Conservation (phyloP, 2,329 filamentous ascomycete species). For the Diaporthe nobilis region DNA sequence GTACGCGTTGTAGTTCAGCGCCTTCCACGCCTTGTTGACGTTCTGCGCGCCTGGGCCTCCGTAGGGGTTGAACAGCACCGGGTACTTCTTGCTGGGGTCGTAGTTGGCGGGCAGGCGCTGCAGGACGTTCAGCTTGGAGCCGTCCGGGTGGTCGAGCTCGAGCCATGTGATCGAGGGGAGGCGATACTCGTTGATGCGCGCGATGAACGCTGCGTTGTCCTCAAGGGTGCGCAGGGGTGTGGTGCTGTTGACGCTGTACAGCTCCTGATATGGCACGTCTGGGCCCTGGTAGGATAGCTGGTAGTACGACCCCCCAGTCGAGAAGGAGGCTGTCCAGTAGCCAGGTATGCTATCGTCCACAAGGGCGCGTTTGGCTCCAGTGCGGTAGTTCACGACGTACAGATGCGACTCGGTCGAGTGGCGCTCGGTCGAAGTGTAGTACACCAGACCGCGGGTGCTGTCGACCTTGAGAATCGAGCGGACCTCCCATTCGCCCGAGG, state of each 20-base stretch:
- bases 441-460: constrained; percentile 67
- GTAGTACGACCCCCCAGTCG: constrained; percentile 73
- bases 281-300: constrained; percentile 76
- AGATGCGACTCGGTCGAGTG: constrained; percentile 78
- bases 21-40: constrained; percentile 69
- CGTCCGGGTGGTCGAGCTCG: constrained; percentile 73
- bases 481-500: constrained; percentile 76
- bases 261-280: constrained; percentile 77
- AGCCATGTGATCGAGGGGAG: constrained; percentile 76
- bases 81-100: constrained; percentile 73
- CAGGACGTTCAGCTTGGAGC: constrained; percentile 74
- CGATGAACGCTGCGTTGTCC: constrained; percentile 70
- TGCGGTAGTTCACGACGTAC: constrained; percentile 74
- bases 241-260: constrained; percentile 69
- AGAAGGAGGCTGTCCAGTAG: constrained; percentile 77
- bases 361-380: constrained; percentile 67
- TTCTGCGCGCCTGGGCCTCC: constrained; percentile 76
- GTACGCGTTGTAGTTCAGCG: constrained; percentile 73
- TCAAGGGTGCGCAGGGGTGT: constrained; percentile 70
- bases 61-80: constrained; percentile 77
- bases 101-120: constrained; percentile 77
- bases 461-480: constrained; percentile 72
- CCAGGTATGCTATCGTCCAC: constrained; percentile 73
- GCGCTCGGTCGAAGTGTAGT: constrained; percentile 75
- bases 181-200: constrained; percentile 70